Conservation (phyloP, 1,284 basidiomycete species). For the Vanrija humicola region DNA sequence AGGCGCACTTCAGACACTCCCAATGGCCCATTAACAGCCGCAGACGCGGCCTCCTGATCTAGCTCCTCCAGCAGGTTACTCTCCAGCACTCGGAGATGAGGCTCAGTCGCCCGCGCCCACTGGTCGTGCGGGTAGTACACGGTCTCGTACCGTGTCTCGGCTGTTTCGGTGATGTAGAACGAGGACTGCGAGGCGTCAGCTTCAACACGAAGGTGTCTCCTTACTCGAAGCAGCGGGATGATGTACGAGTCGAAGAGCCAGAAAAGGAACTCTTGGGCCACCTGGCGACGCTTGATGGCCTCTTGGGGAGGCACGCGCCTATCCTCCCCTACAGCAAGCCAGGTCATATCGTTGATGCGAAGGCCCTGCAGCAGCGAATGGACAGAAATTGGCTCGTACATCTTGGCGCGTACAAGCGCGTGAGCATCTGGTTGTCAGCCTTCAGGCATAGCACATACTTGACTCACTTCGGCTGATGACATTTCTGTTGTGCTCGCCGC, state of each 20-base stretch:
- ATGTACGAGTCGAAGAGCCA: conserved; percentile 92
- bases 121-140: conserved; percentile 94
- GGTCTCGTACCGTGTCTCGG: conserved; percentile 76
- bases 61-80: conserved; percentile 38
- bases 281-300: conserved; percentile 64
- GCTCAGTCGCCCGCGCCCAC: conserved; percentile 78
- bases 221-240: conserved; percentile 71
- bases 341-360: conserved; percentile 70
- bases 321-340: conserved; percentile 55
- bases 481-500: conserved; percentile 65
- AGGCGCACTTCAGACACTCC: conserved; percentile 65
- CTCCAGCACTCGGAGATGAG: conserved; percentile 68
- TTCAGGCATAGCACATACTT: too few relatives aligned
- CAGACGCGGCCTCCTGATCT: neutral
- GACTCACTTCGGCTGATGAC: conserved; percentile 60
- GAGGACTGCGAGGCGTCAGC: conserved; percentile 59
- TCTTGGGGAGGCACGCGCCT: conserved; percentile 59
- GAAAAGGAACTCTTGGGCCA: conserved; percentile 78
- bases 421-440: conserved; percentile 58
- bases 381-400: conserved; percentile 76
- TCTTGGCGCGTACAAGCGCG: conserved; percentile 65
- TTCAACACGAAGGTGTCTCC: conserved; percentile 9
- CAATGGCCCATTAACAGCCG: conserved; percentile 18
- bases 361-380: conserved; percentile 77
- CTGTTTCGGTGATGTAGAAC: conserved; percentile 92